Evolutionary conservation across 306 rosid species (phyloP), one percentile per base, ranked within the genome.

Genomic region (Ziziphus jujuba): DNA sequence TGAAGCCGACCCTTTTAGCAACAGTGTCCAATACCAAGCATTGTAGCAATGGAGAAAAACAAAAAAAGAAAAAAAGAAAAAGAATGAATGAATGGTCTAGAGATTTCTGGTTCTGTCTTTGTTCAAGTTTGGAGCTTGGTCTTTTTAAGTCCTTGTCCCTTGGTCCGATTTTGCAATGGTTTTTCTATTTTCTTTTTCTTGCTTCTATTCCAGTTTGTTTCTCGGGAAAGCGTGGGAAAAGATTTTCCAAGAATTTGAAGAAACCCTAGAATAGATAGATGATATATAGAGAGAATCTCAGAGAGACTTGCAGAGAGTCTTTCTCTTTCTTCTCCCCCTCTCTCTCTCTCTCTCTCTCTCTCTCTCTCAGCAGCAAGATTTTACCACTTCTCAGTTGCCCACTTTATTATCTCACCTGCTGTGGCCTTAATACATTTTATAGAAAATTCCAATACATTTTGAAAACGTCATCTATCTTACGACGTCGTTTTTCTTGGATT

Each of bases 231-330:
- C 28, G 54, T 10, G 69, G 33, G 55, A 44, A 21, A 14, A 20
- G 7, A 34, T 40, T 25, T 40, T 57, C 60, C 36, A 47, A 66
- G 43, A 65, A 50, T 9, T 19, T 50, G 55, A 50, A 85, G 55
- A 50, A 85, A 85, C 85, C 87, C 90, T 79, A 81, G 75, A 58
- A 21, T 10, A 38, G 56, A 47, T 12, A n/a, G 20, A 65, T 10
- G 38, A n/a, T n/a, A n/a, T n/a, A n/a, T n/a, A n/a, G 9, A 58
- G 54, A 21, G 74, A 63, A 47, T 35, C 60, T 33, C 20, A 52
- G 73, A 60, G 44, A 9, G 25, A 67, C 53, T 15, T 31, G 72
- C 63, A 31, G 59, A 67, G 74, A n/a, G n/a, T n/a, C n/a, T n/a
- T n/a, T n/a, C n/a, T n/a, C n/a, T n/a, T n/a, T n/a, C n/a, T n/a